Evolutionary conservation across 768 basidiomycete species (phyloP).

Genomic region (Collybiopsis confluens): DNA sequence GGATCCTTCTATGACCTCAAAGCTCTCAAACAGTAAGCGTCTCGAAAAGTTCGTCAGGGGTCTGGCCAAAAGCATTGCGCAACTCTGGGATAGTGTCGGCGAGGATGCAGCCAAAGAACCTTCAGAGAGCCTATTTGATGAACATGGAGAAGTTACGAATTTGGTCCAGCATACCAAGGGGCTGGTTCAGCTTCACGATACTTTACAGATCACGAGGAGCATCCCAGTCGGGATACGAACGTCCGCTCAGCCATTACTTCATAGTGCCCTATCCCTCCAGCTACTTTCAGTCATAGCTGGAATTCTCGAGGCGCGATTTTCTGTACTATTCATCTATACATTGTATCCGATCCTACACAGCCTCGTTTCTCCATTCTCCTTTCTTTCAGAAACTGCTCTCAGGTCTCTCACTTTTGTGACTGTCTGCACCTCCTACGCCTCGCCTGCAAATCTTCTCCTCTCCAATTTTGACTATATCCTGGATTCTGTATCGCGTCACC

Average conservation of each 20-base stretch:
- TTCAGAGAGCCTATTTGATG: not conserved
- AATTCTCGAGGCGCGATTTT: conserved; percentile 71
- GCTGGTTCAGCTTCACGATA: conserved; percentile 57
- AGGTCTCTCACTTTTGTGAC: conserved; percentile 71
- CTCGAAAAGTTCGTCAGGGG: conserved; percentile 63
- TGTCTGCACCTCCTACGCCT: conserved; percentile 79
- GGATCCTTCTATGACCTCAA: conserved; percentile 15
- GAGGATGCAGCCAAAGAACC: conserved; percentile 17
- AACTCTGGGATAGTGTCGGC: conserved; percentile 62
- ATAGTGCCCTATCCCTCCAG: conserved; percentile 67
- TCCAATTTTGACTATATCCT: conserved; percentile 97
- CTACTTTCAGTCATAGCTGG: conserved; percentile 66
- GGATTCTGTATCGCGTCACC: conserved; percentile 80
- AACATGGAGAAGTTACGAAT: conserved; percentile 30
- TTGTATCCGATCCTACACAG: conserved; percentile 88
- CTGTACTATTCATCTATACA: conserved; percentile 66
- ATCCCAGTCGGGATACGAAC: conserved; percentile 21
- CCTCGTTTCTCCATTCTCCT: conserved; percentile 64
- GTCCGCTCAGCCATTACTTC: conserved; percentile 58
- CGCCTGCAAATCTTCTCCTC: conserved; percentile 80
- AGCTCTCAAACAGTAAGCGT: conserved; percentile 38
- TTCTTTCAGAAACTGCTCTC: conserved; percentile 72
- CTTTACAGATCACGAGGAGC: conserved; percentile 42
- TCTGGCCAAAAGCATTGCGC: conserved; percentile 59
- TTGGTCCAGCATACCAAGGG: conserved; percentile 66